Evolutionary conservation across 495 filamentous ascomycete genomes (phyloP).

Genomic region (Penicillium manginii): DNA sequence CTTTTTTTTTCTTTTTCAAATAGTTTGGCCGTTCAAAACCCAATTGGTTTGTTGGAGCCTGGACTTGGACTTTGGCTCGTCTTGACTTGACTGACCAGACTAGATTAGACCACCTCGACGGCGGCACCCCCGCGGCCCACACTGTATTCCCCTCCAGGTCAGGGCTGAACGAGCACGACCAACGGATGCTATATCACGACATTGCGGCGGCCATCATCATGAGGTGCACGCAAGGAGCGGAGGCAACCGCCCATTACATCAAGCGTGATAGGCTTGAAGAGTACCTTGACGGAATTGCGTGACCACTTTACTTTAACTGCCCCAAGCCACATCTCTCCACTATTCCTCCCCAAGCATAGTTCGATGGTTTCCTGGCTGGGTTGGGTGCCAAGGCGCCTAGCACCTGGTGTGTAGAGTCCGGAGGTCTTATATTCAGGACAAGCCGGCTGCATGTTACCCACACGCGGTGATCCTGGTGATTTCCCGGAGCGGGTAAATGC

Average conservation of each 20-base stretch:
- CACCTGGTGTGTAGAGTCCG: background rate
- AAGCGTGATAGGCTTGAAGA: slow-evolving; percentile 9
- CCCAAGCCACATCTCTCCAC: background rate
- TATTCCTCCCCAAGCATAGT: background rate
- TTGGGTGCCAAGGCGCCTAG: too few relatives aligned
- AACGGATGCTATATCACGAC: slow-evolving; percentile 24
- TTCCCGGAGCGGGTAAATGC: background rate
- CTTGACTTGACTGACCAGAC: too few relatives aligned
- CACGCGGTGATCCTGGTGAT: background rate
- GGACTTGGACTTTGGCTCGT: too few relatives aligned
- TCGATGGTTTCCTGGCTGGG: background rate
- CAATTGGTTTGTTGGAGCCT: too few relatives aligned
- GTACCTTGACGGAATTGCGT: background rate
- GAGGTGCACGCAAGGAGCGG: slow-evolving; percentile 1
- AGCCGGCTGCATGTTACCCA: background rate
- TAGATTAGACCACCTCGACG: too few relatives aligned
- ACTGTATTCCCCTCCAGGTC: slow-evolving; percentile 2
- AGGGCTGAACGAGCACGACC: slow-evolving; percentile 20
- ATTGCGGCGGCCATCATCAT: slow-evolving; percentile 8
- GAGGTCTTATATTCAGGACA: background rate
- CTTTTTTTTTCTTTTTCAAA: too few relatives aligned
- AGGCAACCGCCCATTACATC: background rate
- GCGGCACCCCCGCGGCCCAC: slow-evolving; percentile 6
- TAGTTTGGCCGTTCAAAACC: too few relatives aligned
- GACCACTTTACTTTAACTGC: background rate